Conservation (phyloP, 306 rosid species). For the Astragalus membranaceus region DNA sequence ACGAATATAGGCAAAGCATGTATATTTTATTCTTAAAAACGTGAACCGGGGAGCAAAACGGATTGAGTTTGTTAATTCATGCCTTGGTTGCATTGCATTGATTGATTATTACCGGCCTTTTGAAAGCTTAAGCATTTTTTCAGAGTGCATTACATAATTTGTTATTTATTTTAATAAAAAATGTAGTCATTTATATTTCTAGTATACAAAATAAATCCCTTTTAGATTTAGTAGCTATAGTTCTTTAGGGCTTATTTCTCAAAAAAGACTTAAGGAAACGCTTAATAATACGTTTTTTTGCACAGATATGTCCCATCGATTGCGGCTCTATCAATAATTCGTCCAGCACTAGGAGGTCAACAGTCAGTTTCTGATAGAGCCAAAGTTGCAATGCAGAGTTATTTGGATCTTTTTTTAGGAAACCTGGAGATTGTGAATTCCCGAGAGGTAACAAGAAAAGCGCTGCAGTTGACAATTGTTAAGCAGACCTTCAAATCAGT, state of each 20-base stretch:
- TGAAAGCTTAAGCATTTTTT: neutral
- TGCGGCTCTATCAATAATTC: slow-evolving; percentile 79
- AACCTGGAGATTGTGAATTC: slow-evolving; percentile 82
- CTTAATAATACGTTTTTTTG: slow-evolving; percentile 8
- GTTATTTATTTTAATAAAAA: neutral
- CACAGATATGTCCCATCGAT: slow-evolving; percentile 74
- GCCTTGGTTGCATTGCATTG: neutral
- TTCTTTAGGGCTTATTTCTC: neutral
- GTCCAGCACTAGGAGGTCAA: slow-evolving; percentile 73
- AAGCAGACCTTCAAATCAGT: neutral
- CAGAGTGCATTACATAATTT: neutral
- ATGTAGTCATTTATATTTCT: neutral
- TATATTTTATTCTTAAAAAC: neutral
- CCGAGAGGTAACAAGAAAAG: slow-evolving; percentile 52
- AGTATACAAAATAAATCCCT: neutral
- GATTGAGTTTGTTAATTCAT: neutral
- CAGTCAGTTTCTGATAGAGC: slow-evolving; percentile 67
- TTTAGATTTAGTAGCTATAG: neutral
- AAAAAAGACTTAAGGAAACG: neutral
- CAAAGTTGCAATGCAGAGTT: slow-evolving; percentile 80
- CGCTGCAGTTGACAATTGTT: neutral
- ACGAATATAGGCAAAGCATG: neutral
- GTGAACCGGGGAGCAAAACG: neutral
- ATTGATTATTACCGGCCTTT: slow-evolving; percentile 1
- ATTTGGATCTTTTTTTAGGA: slow-evolving; percentile 77